A percentile compares a stretch with the other conserved stretches of the same genome.
Evolutionary conservation across 768 basidiomycete species (phyloP).

Genomic region (Tulasnella sp.): DNA sequence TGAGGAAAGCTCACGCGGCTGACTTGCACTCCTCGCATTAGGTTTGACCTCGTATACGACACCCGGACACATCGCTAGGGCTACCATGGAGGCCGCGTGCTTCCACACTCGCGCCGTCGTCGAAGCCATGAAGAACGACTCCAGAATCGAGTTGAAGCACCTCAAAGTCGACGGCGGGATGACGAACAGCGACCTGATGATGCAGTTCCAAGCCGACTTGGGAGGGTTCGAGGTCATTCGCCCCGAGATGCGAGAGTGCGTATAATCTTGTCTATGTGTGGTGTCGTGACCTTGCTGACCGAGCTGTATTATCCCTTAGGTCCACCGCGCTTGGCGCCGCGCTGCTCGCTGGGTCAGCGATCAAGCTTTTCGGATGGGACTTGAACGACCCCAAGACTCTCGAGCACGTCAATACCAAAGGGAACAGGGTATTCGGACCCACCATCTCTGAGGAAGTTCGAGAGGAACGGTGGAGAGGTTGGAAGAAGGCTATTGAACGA

Average conservation of each 20-base stretch:
- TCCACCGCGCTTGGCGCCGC: constrained; percentile 95
- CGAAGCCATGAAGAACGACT: constrained; percentile 90
- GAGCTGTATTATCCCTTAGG: constrained; percentile 30
- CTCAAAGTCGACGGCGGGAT: constrained; percentile 91
- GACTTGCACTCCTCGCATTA: constrained; percentile 17
- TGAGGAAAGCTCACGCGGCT: neutral
- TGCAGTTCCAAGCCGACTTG: constrained; percentile 77
- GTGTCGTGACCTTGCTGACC: neutral
- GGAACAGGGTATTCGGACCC: constrained; percentile 60
- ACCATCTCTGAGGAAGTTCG: constrained; percentile 40
- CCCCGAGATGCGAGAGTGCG: constrained; percentile 94
- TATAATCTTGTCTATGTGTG: constrained; percentile 15
- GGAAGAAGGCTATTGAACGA: constrained; percentile 83
- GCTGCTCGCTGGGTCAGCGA: constrained; percentile 80
- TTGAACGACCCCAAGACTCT: constrained; percentile 73
- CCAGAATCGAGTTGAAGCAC: constrained; percentile 62
- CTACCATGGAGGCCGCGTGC: constrained; percentile 90
- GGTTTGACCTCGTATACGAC: constrained; percentile 81
- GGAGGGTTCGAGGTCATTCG: constrained; percentile 87
- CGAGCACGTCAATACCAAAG: constrained; percentile 74
- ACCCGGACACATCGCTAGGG: constrained; percentile 85
- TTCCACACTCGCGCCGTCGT: constrained; percentile 94
- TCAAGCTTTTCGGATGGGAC: constrained; percentile 88
- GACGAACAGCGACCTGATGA: constrained; percentile 85
- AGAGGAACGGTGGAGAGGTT: constrained; percentile 57